phyloP scores from a whole-genome alignment of 805 yeast genomes.

The Starmerella sirachaensis region DNA sequence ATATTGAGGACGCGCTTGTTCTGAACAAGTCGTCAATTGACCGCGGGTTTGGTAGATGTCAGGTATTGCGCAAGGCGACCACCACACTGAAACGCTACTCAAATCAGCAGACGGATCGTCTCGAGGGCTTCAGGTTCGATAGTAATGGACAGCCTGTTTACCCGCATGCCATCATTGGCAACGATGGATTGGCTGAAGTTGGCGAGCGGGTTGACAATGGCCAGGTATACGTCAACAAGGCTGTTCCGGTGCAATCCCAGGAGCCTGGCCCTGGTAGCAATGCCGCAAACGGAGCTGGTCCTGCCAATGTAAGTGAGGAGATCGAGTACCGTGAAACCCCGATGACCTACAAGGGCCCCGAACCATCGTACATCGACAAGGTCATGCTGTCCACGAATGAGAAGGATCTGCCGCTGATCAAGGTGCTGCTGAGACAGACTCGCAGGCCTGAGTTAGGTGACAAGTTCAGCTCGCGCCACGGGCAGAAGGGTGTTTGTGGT shows the following conservation, averaged over 20 bases:
- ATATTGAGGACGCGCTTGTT: constrained; percentile 97
- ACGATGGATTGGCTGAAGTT: constrained; percentile 94
- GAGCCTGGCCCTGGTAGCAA: background rate
- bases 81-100: constrained; percentile 83
- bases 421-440: constrained; percentile 85
- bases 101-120: constrained; percentile 82
- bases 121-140: constrained; percentile 83
- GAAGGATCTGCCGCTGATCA: constrained; percentile 85
- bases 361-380: constrained; percentile 88
- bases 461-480: constrained; percentile 93
- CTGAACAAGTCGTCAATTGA: constrained; percentile 87
- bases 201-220: constrained; percentile 86
- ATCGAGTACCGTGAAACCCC: constrained; percentile 82
- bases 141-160: constrained; percentile 43
- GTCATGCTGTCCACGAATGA: constrained; percentile 96
- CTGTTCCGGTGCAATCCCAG: constrained; percentile 63
- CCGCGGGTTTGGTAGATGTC: constrained; percentile 96
- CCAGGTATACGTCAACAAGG: constrained; percentile 85
- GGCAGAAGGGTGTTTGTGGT: constrained; percentile 99
- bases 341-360: constrained; percentile 85
- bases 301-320: too few species aligned
- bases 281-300: constrained; percentile 23
- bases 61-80: constrained; percentile 84
- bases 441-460: constrained; percentile 97
- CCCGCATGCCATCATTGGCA: constrained; percentile 78